Base-by-base conservation (phyloP, 148 eudicot species). In the Diospyros lotus region DNA sequence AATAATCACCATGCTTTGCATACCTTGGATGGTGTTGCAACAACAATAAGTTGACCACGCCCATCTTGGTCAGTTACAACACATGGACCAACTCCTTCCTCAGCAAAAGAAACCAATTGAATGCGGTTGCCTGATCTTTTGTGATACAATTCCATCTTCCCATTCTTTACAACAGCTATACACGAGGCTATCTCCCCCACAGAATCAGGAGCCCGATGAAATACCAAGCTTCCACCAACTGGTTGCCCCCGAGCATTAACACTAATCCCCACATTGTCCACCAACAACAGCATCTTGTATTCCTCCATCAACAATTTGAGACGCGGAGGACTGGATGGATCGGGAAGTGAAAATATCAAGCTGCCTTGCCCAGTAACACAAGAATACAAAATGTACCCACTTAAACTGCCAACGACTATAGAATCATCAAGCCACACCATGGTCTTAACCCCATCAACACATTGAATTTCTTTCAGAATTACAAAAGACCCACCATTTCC, bases 151-250 rank as follows among this genome's bases (percentile, higher is more conserved):
- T 91, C 99, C 82, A 93, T 76, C 74, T 83, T 86, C 55, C 89
- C 91, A 81, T 76, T 82, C 77, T 77, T 78, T 38, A 78, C 84
- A 76, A 76, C 89, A 71, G 83, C 88, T 68, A 96, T 84, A 79
- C 86, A 84, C 39, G 78, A 79, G 68, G 87, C 86, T 28, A 96
- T 74, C 79, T 91, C 99, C 13, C 88, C 89, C 43, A 96, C 71
- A 38, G 90, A 85, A 76, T 86, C 88, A 6, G 98, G 99, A 79
- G 87, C 81, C 64, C 80, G 86, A 79, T 78, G 76, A 75, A 96
- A 93, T 38, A 96, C 90, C 93, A 96, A 86, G 77, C 93, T 96
- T 3, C 99, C 98, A 68, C 98, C 91, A 64, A 89, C 93, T 9
- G 99, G 99, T 71, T 90, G 98, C 43, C 99, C 99, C 17, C 77